Base-by-base conservation (phyloP, 1,284 basidiomycete species). In the Ustanciosporium gigantosporum region DNA sequence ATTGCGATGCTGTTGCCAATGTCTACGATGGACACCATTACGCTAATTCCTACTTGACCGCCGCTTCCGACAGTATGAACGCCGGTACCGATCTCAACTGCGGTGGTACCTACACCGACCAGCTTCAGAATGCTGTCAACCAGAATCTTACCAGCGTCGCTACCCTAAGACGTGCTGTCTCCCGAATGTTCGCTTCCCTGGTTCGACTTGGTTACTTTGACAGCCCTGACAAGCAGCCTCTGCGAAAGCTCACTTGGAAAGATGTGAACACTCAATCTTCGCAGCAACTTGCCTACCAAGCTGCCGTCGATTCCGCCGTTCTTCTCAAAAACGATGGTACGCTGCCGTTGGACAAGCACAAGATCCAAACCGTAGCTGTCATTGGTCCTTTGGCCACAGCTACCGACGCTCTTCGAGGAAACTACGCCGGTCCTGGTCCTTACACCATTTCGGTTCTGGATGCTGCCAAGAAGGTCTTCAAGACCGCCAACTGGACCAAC, bases 1-100 rank as follows among this genome's bases (percentile, higher is more conserved):
- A 55, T 25, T 55, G 51, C 24, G 51, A 55, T 19, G 51, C 51
- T 0, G 22, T 55, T 14, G 51, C 51, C 9, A 55, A 55, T 17
- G 51, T 55, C 5, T 55, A 44, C 32, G 51, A 55, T 9, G 51
- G 45, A 3, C 51, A 55, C 19, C 41, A 43, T 32, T 48, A 55
- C 11, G 40, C 51, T 1, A 15, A 31, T 8, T 39, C 35, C 41
- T 55, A 55, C 25, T 36, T 55, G 13, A 24, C 41, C 16, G 51
- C 51, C 3, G 45, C 51, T 0, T 45, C 51, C 7, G 46, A 48
- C 31, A 38, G 34, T 15, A 48, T 55, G 6, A 55, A 55, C 14
- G 45, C 51, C 15, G 51, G 51, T 1, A 48, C 45, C 16, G 51
- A 48, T 23, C 31, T 55, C 4, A 32, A 55, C 36, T 55, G 51